These are phyloP conservation scores for Neurospora africana DNA, from an alignment of 495 filamentous ascomycete species.

Conservation along the genomic window DNA sequence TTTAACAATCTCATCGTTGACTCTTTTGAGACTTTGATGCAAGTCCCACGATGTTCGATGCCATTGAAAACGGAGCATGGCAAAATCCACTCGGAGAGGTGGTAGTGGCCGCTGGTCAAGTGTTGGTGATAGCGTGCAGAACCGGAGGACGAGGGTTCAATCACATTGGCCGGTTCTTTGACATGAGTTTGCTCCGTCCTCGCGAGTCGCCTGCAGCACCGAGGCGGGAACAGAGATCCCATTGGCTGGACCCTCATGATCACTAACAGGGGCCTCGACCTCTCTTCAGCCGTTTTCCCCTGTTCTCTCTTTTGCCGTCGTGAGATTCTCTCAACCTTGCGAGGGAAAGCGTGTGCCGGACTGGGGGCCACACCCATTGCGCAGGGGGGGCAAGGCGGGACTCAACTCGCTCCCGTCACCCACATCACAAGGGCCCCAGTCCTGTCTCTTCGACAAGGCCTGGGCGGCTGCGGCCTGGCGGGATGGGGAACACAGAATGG, in stretches of 20 bases:
- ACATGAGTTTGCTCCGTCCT: constrained; percentile 14
- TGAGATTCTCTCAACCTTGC: constrained; percentile 5
- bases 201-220: constrained; percentile 21
- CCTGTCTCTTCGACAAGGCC: constrained; percentile 1
- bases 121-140: constrained; percentile 6
- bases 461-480: not conserved
- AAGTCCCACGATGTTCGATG: not conserved
- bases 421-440: constrained; percentile 1
- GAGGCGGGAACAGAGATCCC: constrained; percentile 13
- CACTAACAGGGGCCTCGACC: constrained; percentile 20
- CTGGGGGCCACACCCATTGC: not conserved
- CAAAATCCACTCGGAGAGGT: not conserved
- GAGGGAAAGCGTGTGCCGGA: constrained; percentile 3
- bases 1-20: not conserved
- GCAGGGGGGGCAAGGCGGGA: not conserved
- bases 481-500: not conserved
- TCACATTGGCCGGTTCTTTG: constrained; percentile 13
- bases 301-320: constrained; percentile 14
- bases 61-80: not conserved
- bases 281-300: constrained; percentile 8
- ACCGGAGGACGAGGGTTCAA: not conserved
- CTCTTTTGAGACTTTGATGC: not conserved
- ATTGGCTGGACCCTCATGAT: constrained; percentile 15
- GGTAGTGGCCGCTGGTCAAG: not conserved
- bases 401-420: not conserved